phyloP scores from a whole-genome alignment of 768 basidiomycete genomes.

The Lentinula boryana region DNA sequence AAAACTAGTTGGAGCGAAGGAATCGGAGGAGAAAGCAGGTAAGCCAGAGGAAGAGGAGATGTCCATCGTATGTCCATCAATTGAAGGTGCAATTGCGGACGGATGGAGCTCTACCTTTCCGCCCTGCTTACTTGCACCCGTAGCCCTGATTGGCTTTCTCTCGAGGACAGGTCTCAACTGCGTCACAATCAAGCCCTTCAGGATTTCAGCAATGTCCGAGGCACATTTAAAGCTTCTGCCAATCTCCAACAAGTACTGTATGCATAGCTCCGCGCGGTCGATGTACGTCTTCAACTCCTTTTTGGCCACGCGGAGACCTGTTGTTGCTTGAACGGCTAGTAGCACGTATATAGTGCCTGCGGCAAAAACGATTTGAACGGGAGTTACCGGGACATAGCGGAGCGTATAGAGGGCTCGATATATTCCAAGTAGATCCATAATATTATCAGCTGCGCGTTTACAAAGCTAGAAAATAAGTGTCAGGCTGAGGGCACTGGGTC shows the following conservation, averaged over 20 bases:
- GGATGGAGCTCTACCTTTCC: not conserved
- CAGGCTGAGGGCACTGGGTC: not conserved
- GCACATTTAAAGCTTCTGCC: conserved; percentile 27
- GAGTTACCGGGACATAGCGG: conserved; percentile 29
- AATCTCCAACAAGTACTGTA: conserved; percentile 24
- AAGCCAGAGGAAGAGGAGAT: not conserved
- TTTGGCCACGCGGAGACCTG: conserved; percentile 16
- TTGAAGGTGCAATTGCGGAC: not conserved
- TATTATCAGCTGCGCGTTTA: conserved; percentile 27
- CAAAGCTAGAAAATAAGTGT: conserved; percentile 19
- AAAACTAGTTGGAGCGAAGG: not conserved
- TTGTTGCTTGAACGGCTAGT: conserved; percentile 24
- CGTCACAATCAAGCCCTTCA: conserved; percentile 15
- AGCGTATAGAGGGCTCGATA: conserved; percentile 29
- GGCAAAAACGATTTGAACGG: conserved; percentile 29
- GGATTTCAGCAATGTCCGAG: conserved; percentile 16
- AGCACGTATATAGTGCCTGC: conserved; percentile 34
- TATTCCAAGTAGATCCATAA: conserved; percentile 24
- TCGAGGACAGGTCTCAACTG: conserved; percentile 9
- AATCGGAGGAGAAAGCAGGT: not conserved
- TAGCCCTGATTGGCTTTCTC: not conserved
- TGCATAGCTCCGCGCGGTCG: conserved; percentile 21
- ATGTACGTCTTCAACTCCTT: conserved; percentile 20
- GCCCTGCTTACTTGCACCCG: not conserved
- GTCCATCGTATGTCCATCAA: not conserved